Conservation (phyloP, 2,329 filamentous ascomycete species). For the Didymella keratinophila region DNA sequence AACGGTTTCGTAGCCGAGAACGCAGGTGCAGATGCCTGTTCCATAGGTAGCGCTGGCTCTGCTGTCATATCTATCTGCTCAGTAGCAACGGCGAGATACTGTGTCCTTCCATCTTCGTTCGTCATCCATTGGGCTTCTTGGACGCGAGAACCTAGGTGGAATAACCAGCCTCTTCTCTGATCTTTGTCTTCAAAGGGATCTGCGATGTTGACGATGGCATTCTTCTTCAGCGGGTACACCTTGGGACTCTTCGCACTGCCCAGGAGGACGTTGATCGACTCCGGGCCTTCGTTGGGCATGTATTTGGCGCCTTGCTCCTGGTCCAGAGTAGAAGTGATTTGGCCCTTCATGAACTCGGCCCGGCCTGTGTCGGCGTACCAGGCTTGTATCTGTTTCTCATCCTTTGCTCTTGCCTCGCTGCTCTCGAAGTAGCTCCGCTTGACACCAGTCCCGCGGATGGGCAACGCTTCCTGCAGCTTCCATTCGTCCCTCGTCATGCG, state of each 20-base stretch:
- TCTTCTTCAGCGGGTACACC: slow-evolving; percentile 52
- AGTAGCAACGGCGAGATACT: slow-evolving; percentile 64
- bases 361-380: slow-evolving; percentile 61
- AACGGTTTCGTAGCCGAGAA: slow-evolving; percentile 60
- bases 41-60: slow-evolving; percentile 38
- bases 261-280: slow-evolving; percentile 57
- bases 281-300: slow-evolving; percentile 47
- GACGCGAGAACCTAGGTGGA: slow-evolving; percentile 64
- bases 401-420: slow-evolving; percentile 52
- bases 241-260: slow-evolving; percentile 58
- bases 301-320: slow-evolving; percentile 53
- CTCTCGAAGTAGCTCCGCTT: slow-evolving; percentile 56
- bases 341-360: slow-evolving; percentile 53
- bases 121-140: slow-evolving; percentile 59
- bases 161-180: slow-evolving; percentile 58
- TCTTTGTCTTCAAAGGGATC: slow-evolving; percentile 43
- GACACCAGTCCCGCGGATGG: slow-evolving; percentile 49
- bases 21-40: slow-evolving; percentile 53
- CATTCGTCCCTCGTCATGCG: slow-evolving; percentile 61
- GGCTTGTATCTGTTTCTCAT: slow-evolving; percentile 58
- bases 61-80: slow-evolving; percentile 31
- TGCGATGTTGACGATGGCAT: slow-evolving; percentile 56
- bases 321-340: slow-evolving; percentile 49
- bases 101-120: slow-evolving; percentile 54
- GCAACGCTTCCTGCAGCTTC: slow-evolving; percentile 61